phyloP scores from a whole-genome alignment of 768 basidiomycete genomes.

The Plicaturopsis crispa region DNA sequence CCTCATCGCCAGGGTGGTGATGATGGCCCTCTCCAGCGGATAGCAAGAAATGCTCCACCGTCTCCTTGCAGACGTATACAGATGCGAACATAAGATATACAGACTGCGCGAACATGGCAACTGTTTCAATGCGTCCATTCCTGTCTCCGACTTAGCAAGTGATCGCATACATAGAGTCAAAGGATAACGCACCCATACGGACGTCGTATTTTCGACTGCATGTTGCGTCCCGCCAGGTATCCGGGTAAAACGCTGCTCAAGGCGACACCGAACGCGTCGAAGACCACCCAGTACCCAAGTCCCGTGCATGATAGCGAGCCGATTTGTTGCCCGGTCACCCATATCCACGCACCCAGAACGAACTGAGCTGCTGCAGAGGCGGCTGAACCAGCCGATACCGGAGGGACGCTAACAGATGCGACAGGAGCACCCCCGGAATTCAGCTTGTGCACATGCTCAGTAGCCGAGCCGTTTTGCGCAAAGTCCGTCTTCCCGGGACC shows the following conservation, averaged over 20 bases:
- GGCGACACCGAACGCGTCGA: slow-evolving; percentile 81
- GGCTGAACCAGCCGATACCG: slow-evolving; percentile 11
- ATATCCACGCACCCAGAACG: slow-evolving; percentile 63
- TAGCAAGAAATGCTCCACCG: slow-evolving; percentile 85
- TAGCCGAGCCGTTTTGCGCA: slow-evolving; percentile 2
- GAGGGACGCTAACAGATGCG: background rate
- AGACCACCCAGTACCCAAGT: slow-evolving; percentile 93
- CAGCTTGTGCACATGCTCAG: background rate
- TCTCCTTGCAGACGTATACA: slow-evolving; percentile 96
- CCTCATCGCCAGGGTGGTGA: slow-evolving; percentile 54
- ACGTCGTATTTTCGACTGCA: slow-evolving; percentile 24
- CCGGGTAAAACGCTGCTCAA: slow-evolving; percentile 38
- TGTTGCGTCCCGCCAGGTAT: slow-evolving; percentile 29
- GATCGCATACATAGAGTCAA: slow-evolving; percentile 3
- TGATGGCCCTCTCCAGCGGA: slow-evolving; percentile 54
- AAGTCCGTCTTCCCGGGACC: background rate
- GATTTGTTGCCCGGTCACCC: slow-evolving; percentile 84
- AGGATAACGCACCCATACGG: slow-evolving; percentile 58
- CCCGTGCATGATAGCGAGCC: slow-evolving; percentile 87
- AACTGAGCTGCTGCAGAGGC: slow-evolving; percentile 40
- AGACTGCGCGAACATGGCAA: slow-evolving; percentile 79
- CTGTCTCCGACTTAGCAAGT: slow-evolving; percentile 24
- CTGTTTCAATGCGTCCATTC: slow-evolving; percentile 59
- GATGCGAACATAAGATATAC: slow-evolving; percentile 93
- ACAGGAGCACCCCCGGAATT: background rate